These are phyloP conservation scores for Aspergillus sp. DNA, from an alignment of 2,329 filamentous ascomycete genomes.

Conservation along the genomic window DNA sequence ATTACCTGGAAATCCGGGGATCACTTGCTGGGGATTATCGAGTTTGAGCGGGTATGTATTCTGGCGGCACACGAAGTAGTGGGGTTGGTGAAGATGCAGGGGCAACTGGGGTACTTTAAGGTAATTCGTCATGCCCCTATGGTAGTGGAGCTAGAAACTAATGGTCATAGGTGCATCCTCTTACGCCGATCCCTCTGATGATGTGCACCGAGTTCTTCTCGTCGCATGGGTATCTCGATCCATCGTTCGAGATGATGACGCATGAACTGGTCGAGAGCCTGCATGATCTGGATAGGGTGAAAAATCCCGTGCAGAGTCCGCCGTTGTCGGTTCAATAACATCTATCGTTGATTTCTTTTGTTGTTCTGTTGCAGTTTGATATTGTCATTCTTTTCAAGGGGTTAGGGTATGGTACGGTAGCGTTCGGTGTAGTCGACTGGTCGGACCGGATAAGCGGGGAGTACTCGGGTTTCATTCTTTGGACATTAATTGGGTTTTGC, in stretches of 20 bases:
- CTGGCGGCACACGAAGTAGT: conserved; percentile 24
- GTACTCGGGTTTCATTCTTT: neutral
- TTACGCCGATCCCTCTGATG: conserved; percentile 23
- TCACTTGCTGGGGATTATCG: conserved; percentile 20
- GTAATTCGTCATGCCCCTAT: neutral
- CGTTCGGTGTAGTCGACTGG: neutral
- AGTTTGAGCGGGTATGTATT: conserved; percentile 22
- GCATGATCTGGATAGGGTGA: conserved; percentile 21
- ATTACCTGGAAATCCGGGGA: conserved; percentile 24
- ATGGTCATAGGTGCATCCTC: conserved; percentile 18
- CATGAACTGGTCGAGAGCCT: conserved; percentile 20
- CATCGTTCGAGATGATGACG: conserved; percentile 20
- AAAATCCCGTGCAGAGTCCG: conserved; percentile 18
- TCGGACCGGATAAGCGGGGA: neutral
- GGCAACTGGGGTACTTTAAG: conserved; percentile 23
- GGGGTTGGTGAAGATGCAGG: conserved; percentile 20
- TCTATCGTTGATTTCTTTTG: neutral
- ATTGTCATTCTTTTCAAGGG: neutral
- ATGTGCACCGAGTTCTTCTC: conserved; percentile 25
- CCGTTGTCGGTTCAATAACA: neutral
- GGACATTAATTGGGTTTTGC: too few relatives aligned
- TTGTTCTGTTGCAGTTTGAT: neutral
- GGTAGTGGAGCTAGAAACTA: neutral
- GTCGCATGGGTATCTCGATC: conserved; percentile 20
- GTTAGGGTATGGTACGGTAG: neutral